Conservation (phyloP, 2,329 filamentous ascomycete species). For the Colletotrichum spaethianum region DNA sequence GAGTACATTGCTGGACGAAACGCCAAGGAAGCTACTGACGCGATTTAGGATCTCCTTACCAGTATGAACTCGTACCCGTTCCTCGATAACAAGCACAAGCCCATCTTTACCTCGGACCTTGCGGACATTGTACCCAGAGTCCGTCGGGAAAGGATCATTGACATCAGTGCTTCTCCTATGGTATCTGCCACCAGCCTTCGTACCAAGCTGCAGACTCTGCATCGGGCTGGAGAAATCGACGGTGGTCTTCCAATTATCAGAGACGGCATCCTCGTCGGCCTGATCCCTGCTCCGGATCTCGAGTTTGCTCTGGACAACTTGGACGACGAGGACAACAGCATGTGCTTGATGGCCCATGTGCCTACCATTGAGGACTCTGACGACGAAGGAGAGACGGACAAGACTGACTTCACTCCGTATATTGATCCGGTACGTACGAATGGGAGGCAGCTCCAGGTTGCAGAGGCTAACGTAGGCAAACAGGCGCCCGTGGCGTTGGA, state of each 20-base stretch:
- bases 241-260: slow-evolving; percentile 91
- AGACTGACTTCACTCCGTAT: slow-evolving; percentile 89
- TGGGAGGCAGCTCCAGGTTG: too few species aligned
- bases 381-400: slow-evolving; percentile 69
- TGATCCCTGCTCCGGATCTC: slow-evolving; percentile 94
- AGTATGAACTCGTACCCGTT: slow-evolving; percentile 99
- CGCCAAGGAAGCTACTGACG: too few species aligned
- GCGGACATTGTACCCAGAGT: slow-evolving; percentile 87
- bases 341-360: slow-evolving; percentile 87
- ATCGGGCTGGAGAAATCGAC: slow-evolving; percentile 90
- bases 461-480: background rate
- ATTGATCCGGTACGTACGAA: slow-evolving; percentile 89
- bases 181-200: slow-evolving; percentile 84
- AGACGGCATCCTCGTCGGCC: slow-evolving; percentile 83
- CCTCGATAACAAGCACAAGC: slow-evolving; percentile 95
- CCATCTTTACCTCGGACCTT: slow-evolving; percentile 89
- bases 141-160: slow-evolving; percentile 84
- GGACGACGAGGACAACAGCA: slow-evolving; percentile 77
- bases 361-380: slow-evolving; percentile 75
- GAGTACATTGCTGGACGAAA: too few species aligned
- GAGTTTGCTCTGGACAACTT: slow-evolving; percentile 93
- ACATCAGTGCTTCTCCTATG: slow-evolving; percentile 86
- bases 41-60: slow-evolving; percentile 90
- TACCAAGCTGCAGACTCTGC: slow-evolving; percentile 83
- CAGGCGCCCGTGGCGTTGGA: slow-evolving; percentile 89